phyloP scores from a whole-genome alignment of 2,329 filamentous ascomycete genomes.

The Aspergillus novoparasiticus region DNA sequence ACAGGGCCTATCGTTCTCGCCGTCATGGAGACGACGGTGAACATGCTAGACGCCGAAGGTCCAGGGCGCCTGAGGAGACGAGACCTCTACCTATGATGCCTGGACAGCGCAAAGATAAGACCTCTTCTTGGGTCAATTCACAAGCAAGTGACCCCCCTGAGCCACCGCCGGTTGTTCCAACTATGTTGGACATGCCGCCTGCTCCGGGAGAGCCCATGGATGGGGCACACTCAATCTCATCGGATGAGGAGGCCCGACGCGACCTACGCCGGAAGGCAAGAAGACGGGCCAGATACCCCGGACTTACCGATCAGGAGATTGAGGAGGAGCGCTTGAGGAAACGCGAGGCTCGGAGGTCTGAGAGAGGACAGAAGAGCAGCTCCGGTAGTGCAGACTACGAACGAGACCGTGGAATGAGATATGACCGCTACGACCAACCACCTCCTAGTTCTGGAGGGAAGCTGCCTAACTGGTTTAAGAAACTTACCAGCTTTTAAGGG shows the following conservation, averaged over 20 bases:
- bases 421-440: conserved; percentile 30
- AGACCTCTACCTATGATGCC: conserved; percentile 32
- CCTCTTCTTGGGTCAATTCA: conserved; percentile 53
- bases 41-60: conserved; percentile 40
- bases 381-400: conserved; percentile 45
- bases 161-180: conserved; percentile 48
- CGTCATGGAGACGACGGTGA: conserved; percentile 34
- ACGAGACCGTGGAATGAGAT: conserved; percentile 36
- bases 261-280: conserved; percentile 41
- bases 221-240: conserved; percentile 39
- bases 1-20: conserved; percentile 33
- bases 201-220: conserved; percentile 30
- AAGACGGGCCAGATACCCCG: conserved; percentile 44
- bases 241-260: conserved; percentile 46
- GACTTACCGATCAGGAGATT: conserved; percentile 42
- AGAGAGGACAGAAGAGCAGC: conserved; percentile 41
- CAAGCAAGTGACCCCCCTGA: conserved; percentile 52
- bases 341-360: conserved; percentile 33
- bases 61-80: conserved; percentile 31
- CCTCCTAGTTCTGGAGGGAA: conserved; percentile 34
- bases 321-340: conserved; percentile 39
- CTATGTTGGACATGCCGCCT: conserved; percentile 47
- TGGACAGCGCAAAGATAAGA: conserved; percentile 49
- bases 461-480: conserved; percentile 48
- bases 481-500: conserved; percentile 39